These are phyloP conservation scores for Fraxinus albicans DNA, from an alignment of 305 asterid species.

Conservation along the genomic window DNA sequence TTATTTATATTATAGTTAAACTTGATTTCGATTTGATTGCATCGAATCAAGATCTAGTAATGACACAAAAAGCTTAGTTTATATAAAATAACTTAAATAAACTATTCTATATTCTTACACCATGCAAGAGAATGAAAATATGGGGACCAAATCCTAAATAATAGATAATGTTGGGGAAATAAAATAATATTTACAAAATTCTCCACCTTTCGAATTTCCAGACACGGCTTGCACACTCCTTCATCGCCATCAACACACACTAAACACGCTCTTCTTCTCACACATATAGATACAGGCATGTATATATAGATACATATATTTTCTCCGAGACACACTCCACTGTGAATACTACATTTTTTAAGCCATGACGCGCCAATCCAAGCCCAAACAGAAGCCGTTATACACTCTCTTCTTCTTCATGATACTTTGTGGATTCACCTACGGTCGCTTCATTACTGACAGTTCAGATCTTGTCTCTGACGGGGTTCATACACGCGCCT, in stretches of 20 bases:
- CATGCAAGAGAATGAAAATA: neutral
- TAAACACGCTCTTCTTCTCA: neutral
- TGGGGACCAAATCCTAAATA: neutral
- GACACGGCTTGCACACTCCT: neutral
- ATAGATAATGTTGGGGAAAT: neutral
- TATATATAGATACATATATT: neutral
- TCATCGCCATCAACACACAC: neutral
- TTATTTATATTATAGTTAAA: neutral
- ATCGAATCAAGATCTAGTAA: neutral
- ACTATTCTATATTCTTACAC: neutral
- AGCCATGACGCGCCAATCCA: neutral
- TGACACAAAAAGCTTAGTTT: neutral
- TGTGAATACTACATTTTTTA: neutral
- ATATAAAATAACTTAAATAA: no score
- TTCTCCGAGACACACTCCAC: neutral
- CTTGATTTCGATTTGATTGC: neutral
- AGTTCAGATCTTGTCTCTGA: slow-evolving; percentile 50
- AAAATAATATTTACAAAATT: neutral
- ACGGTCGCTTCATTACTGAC: slow-evolving; percentile 50
- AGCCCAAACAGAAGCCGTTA: slow-evolving; percentile 23
- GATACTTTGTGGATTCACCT: slow-evolving; percentile 46
- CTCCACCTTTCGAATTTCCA: neutral
- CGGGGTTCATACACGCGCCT: slow-evolving; percentile 29
- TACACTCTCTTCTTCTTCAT: slow-evolving; percentile 36
- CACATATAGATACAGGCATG: neutral